Base-by-base conservation (phyloP, 192 early-diverging fungal genomes). In the Mortierella alpina region DNA sequence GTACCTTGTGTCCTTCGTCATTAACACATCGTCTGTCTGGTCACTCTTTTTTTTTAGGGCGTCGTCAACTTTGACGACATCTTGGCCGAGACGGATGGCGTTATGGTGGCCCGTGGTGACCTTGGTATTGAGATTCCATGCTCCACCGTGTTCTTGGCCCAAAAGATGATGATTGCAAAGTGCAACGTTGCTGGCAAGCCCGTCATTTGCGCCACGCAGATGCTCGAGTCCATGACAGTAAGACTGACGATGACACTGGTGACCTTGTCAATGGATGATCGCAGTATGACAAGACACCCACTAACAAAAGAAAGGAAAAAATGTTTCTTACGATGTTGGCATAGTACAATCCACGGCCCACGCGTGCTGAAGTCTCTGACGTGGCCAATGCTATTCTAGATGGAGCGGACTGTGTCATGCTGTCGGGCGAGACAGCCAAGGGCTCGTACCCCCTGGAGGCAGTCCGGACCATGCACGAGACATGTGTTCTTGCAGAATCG, bases 81-180 rank as follows among this genome's bases (percentile, higher is more conserved):
- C 77, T 84, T 98, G 54, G 86, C 78, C 53, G 96, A 91, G 61
- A 94, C 94, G 17, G 96, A 98, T 77, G 96, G 96, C 48, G 91
- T 98, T 68, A 98, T 98, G 96, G 93, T 97, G 73, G 96, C 96
- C 42, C 93, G 96, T 74, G 96, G 96, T 72, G 96, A 96, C 80
- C 84, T 98, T 59, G 96, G 96, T 56, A 95, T 96, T 41, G 96
- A 98, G 84, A 95, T 96, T 62, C 96, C 95, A 20, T 91, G 94
- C n/a, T 94, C 95, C 69, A 87, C 92, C 74, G 95, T 95, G 39
- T 94, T 94, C 72, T 84, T 95, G 53, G 92, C 87, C 66, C 96
- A 98, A 80, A 98, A 98, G 88, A 96, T 96, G 94, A 96, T 98
- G 90, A 97, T 92, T 53, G 92, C 96, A 72, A 97, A 98, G 84